A percentile compares a stretch with the other conserved stretches of the same genome.
Evolutionary conservation across 768 basidiomycete species (phyloP).

Genomic region (Lactarius psammicola): DNA sequence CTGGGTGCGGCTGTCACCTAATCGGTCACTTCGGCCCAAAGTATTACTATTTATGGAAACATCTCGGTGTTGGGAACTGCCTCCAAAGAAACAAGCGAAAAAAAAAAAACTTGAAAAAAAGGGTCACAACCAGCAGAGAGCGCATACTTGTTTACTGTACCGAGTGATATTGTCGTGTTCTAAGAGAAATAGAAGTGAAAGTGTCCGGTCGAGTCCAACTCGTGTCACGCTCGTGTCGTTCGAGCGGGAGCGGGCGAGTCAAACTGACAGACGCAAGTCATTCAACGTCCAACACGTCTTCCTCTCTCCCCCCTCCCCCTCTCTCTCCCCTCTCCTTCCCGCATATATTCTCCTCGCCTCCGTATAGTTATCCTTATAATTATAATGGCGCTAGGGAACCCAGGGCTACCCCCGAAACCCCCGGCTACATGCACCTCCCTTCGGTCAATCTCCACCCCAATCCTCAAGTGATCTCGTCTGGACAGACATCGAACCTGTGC

Average conservation of each 20-base stretch:
- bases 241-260: neutral
- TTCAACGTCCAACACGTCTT: constrained; percentile 4
- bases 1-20: neutral
- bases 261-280: neutral
- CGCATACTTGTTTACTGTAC: neutral
- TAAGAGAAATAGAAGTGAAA: neutral
- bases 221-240: constrained; percentile 1
- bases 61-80: neutral
- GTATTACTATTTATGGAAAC: neutral
- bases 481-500: constrained; percentile 28
- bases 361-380: neutral
- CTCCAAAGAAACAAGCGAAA: neutral
- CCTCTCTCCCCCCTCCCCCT: neutral
- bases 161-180: neutral
- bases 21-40: neutral
- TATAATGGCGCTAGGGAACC: constrained; percentile 23
- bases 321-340: too few species aligned
- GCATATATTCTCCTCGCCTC: neutral
- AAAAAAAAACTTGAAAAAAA: neutral
- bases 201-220: neutral
- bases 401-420: constrained; percentile 20
- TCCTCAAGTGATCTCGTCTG: constrained; percentile 11
- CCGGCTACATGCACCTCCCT: constrained; percentile 5
- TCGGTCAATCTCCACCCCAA: constrained; percentile 17
- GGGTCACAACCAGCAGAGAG: neutral